Evolutionary conservation across 2,329 filamentous ascomycete species (phyloP), one percentile per base, ranked within the genome.

Genomic region (Alternaria alternata): DNA sequence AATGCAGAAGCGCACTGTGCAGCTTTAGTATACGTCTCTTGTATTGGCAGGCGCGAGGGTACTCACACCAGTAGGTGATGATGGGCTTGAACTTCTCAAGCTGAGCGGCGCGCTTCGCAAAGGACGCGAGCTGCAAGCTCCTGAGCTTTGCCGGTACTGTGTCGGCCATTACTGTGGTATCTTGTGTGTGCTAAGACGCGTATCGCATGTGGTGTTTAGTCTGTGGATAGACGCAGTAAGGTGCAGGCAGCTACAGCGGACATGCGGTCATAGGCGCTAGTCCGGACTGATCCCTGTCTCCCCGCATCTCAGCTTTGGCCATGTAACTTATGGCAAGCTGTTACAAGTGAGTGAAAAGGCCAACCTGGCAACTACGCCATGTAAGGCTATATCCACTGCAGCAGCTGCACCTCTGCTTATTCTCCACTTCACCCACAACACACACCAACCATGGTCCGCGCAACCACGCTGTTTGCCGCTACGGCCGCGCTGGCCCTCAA

Each of bases 11-110:
- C 67, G 68, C 24, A 77, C 75, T 78, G 48, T 11, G 1, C 4
- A 9, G 28, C 4, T 54, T 75, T 58, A 77, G 73, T 18, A 59
- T 47, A 26, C 20, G 9, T 11, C 5, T 36, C 22, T 8, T n/a
- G 34, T 11, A 16, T n/a, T 14, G 11, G 18, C 9, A 20, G 26
- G 52, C 41, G 48, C 39, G 18, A n/a, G 32, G 41, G 47, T 42
- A 86, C 90, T 75, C 86, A 96, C 94, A 95, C 93, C 94, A 98
- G 79, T 98, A 99, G 64, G 94, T 86, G 68, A 98, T 87, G 61
- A 95, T 92, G 8, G 95, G 95, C 79, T 94, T 95, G 74, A 89
- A 87, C 60, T 86, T 76, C 77, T 94, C 91, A 49, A 99, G 87
- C 82, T 99, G 94, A 36, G 88, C 86, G 34, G 93, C 94, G 73